These are phyloP conservation scores for Coemansia sp. DNA, from an alignment of 192 early-diverging fungal genomes.

Conservation along the genomic window DNA sequence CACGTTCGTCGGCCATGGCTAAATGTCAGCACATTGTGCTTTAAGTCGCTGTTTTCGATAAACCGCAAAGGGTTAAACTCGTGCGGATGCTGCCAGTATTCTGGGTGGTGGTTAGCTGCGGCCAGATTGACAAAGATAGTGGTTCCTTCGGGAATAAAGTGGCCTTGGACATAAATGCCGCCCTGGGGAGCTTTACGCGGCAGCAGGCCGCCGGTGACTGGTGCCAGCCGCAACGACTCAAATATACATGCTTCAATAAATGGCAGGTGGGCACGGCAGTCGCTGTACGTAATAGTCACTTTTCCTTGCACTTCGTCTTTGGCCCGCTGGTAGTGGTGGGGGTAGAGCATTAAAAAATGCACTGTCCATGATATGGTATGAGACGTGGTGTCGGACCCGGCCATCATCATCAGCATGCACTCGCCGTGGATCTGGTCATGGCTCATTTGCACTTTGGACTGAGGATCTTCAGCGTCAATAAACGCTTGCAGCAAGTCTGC, in stretches of 20 bases:
- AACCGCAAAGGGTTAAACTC: slow-evolving; percentile 29
- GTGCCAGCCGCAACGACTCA: slow-evolving; percentile 39
- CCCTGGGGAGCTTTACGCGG: slow-evolving; percentile 28
- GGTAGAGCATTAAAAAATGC: slow-evolving; percentile 35
- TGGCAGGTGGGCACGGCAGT: slow-evolving; percentile 27
- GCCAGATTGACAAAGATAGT: slow-evolving; percentile 30
- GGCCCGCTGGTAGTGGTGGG: slow-evolving; percentile 14
- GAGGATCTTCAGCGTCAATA: slow-evolving; percentile 49
- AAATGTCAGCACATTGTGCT: slow-evolving; percentile 31
- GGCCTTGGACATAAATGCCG: slow-evolving; percentile 22
- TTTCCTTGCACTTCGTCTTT: slow-evolving; percentile 26
- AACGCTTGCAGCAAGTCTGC: slow-evolving; percentile 48
- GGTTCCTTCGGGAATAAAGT: slow-evolving; percentile 29
- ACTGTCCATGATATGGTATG: slow-evolving; percentile 44
- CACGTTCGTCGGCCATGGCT: slow-evolving; percentile 33
- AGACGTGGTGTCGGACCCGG: slow-evolving; percentile 31
- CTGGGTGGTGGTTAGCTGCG: slow-evolving; percentile 28
- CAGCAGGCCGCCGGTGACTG: slow-evolving; percentile 30
- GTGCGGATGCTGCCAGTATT: slow-evolving; percentile 25
- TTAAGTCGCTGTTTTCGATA: slow-evolving; percentile 17
- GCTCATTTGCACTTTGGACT: slow-evolving; percentile 42
- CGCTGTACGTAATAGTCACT: slow-evolving; percentile 23
- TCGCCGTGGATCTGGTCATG: slow-evolving; percentile 44
- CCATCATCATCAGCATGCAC: slow-evolving; percentile 46
- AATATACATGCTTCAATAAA: slow-evolving; percentile 43